Base-by-base conservation (phyloP, 176 grass and related monocot genomes). In the Lolium perenne region DNA sequence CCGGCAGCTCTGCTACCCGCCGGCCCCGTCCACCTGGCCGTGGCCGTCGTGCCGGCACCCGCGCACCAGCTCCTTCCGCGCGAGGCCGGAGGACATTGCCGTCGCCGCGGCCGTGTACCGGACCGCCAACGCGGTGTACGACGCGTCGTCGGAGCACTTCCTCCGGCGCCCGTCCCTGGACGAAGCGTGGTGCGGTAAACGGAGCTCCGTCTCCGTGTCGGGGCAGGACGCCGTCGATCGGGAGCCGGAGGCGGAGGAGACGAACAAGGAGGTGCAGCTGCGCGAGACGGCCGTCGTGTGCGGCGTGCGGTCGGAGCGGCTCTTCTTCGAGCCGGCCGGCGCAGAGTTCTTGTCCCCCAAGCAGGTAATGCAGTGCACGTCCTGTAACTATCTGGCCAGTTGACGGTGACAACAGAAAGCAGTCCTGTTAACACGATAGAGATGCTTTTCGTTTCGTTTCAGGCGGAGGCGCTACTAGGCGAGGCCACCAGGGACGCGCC, bases 31-130 rank as follows among this genome's bases (percentile, higher is more conserved):
- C 16, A 6, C 87, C 38, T 97, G 94, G 92, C 89, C 94, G 10
- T 97, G 94, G 94, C 94, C 94, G 65, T 94, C 92, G 84, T 97
- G 94, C 89, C 84, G 86, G 64, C 84, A 92, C 85, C 94, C 94
- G 54, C 90, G 83, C 81, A 97, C 94, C 76, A 89, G 79, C 62
- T 97, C 94, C 15, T 97, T 97, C 82, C 89, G 94, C 77, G 86
- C 16, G 77, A 71, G 45, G 18, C 82, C 81, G 32, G 91, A 56
- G 57, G 80, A 83, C 14, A 17, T 66, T 8, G 63, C 63, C 29
- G 63, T 26, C 3, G 73, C 73, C 7, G 85, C 84, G 16, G 50
- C 81, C 71, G 77, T 94, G 78, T 97, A 90, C 92, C 86, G 82
- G 11, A 97, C 92, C 10, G 85, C 74, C 38, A 97, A 97, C 85